phyloP scores from a whole-genome alignment of 805 yeast genomes.

The Metschnikowia chrysomelidarum region DNA sequence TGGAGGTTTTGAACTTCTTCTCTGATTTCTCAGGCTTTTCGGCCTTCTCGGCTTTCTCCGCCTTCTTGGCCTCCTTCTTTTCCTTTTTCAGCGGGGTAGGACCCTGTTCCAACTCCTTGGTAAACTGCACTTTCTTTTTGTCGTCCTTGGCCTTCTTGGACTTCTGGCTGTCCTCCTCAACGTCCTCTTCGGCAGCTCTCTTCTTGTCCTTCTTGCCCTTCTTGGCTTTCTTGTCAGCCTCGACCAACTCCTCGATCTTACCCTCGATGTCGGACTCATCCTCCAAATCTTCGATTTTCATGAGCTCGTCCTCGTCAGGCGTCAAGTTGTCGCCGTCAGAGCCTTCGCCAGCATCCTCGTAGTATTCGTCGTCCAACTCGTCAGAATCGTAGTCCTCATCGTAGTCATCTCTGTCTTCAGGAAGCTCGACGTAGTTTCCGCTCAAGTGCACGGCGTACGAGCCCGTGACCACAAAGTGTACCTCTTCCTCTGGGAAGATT shows the following conservation, averaged over 20 bases:
- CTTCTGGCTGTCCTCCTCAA: slow-evolving; percentile 22
- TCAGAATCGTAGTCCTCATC: slow-evolving; percentile 45
- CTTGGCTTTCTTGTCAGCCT: slow-evolving; percentile 42
- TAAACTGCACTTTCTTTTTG: slow-evolving; percentile 77
- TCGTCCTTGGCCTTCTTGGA: slow-evolving; percentile 45
- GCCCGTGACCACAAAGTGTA: slow-evolving; percentile 92
- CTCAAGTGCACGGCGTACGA: slow-evolving; percentile 88
- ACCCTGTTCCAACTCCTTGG: slow-evolving; percentile 90
- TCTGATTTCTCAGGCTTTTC: slow-evolving; percentile 13
- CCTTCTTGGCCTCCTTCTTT: slow-evolving; percentile 9
- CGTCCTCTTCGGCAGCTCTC: slow-evolving; percentile 27
- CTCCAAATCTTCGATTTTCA: slow-evolving; percentile 62
- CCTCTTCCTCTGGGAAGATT: slow-evolving; percentile 90
- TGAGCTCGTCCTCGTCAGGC: slow-evolving; percentile 72
- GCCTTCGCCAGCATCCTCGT: slow-evolving; percentile 43
- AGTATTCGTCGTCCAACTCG: slow-evolving; percentile 38
- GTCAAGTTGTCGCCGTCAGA: slow-evolving; percentile 62
- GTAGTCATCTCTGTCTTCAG: slow-evolving; percentile 58
- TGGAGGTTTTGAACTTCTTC: slow-evolving; percentile 67
- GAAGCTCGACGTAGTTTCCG: slow-evolving; percentile 96
- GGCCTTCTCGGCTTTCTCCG: slow-evolving; percentile 16
- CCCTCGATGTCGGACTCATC: slow-evolving; percentile 69
- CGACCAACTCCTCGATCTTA: slow-evolving; percentile 72
- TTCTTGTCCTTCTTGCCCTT: slow-evolving; percentile 34
- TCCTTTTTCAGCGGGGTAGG: slow-evolving; percentile 59